These are phyloP conservation scores for Athelia sp. DNA, from an alignment of 1,284 basidiomycete genomes.

Conservation along the genomic window DNA sequence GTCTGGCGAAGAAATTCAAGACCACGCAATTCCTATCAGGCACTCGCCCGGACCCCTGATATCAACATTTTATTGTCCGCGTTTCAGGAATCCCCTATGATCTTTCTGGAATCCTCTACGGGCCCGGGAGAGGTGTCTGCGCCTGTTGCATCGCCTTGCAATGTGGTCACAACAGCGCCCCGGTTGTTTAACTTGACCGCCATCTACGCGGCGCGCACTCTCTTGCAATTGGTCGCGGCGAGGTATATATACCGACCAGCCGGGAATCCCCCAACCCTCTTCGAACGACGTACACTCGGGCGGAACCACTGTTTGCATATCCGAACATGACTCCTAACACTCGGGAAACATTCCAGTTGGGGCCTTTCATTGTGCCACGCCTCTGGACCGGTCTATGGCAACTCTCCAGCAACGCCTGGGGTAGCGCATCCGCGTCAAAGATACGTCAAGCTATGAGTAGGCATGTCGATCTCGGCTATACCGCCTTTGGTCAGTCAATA, in stretches of 20 bases:
- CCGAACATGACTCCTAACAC: neutral
- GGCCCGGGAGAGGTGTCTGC: too few relatives aligned
- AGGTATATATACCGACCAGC: neutral
- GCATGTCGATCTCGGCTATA: slow-evolving; percentile 62
- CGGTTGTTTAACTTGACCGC: neutral
- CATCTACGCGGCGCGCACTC: neutral
- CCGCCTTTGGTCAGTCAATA: slow-evolving; percentile 59
- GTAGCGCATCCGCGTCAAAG: slow-evolving; percentile 60
- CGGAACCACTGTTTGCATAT: neutral
- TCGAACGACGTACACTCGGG: neutral
- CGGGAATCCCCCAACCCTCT: neutral
- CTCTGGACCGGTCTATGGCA: slow-evolving; percentile 81
- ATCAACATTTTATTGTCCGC: neutral
- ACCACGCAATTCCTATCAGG: neutral
- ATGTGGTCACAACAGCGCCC: neutral
- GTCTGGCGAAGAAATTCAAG: too few relatives aligned
- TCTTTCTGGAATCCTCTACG: neutral
- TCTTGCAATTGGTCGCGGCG: neutral
- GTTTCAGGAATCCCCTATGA: slow-evolving; percentile 1
- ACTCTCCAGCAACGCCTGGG: slow-evolving; percentile 78
- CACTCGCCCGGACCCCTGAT: neutral
- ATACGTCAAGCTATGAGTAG: slow-evolving; percentile 64
- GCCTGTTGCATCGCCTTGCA: too few relatives aligned
- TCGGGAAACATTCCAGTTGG: slow-evolving; percentile 55
- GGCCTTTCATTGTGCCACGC: slow-evolving; percentile 56